Evolutionary conservation across 495 filamentous ascomycete species (phyloP).

Genomic region (Penicillium goetzii): DNA sequence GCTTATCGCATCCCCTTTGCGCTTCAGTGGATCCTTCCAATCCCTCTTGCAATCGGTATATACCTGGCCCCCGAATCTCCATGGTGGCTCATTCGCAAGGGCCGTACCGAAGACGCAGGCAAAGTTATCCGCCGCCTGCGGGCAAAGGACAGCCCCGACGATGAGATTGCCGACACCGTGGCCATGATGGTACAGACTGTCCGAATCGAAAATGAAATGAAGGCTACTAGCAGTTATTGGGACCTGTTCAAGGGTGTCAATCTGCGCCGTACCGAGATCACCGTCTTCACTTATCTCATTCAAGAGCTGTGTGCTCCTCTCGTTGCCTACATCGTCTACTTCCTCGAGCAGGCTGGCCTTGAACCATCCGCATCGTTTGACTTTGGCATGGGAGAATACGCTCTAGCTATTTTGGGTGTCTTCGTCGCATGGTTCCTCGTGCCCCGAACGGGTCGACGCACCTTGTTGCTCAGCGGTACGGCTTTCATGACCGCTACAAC

Average conservation of each 20-base stretch:
- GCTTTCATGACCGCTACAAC: slow-evolving; percentile 60
- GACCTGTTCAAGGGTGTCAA: slow-evolving; percentile 73
- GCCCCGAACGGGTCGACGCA: slow-evolving; percentile 64
- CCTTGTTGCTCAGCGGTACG: slow-evolving; percentile 65
- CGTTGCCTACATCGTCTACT: slow-evolving; percentile 70
- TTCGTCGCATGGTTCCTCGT: slow-evolving; percentile 70
- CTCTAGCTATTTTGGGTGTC: slow-evolving; percentile 64
- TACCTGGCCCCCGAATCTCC: slow-evolving; percentile 70
- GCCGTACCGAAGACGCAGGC: slow-evolving; percentile 61
- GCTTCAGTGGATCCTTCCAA: slow-evolving; percentile 74
- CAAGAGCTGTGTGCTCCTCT: slow-evolving; percentile 72
- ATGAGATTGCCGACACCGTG: slow-evolving; percentile 66
- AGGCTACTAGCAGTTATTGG: slow-evolving; percentile 57
- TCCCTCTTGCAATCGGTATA: slow-evolving; percentile 64
- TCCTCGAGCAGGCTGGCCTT: slow-evolving; percentile 68
- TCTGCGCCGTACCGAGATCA: slow-evolving; percentile 67
- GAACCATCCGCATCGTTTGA: slow-evolving; percentile 56
- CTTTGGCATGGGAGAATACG: slow-evolving; percentile 67
- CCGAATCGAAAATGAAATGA: slow-evolving; percentile 63
- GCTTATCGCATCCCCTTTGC: slow-evolving; percentile 65
- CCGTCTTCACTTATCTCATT: slow-evolving; percentile 68
- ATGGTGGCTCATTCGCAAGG: slow-evolving; percentile 74
- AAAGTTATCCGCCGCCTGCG: slow-evolving; percentile 60
- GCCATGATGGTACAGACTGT: slow-evolving; percentile 78
- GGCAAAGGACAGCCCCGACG: slow-evolving; percentile 52